Percentiles rank a stretch among this genome's conserved stretches.
These are phyloP conservation scores for Sporodiniella umbellata DNA, from an alignment of 371 early-diverging fungal species.

Conservation along the genomic window DNA sequence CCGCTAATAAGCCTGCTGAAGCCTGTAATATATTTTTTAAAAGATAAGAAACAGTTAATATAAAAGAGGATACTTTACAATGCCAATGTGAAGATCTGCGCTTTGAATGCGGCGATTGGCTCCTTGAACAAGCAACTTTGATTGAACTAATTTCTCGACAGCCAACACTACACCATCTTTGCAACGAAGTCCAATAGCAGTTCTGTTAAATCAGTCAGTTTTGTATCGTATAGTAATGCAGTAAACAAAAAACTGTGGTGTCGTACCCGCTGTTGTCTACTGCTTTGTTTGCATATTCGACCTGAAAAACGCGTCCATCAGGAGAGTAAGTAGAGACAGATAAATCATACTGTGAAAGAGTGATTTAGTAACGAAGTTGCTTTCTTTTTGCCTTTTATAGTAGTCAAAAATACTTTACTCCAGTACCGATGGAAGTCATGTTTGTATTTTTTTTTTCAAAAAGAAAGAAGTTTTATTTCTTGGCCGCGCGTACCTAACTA, in stretches of 20 bases:
- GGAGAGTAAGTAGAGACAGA: conserved; percentile 97
- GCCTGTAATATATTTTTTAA: conserved; percentile 54
- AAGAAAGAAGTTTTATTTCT: background rate
- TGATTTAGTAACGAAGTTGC: background rate
- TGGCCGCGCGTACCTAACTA: conserved; percentile 26
- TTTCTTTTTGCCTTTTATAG: background rate
- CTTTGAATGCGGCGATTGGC: conserved; percentile 92
- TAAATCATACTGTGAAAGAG: conserved; percentile 82
- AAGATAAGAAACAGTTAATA: background rate
- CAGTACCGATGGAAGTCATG: conserved; percentile 73
- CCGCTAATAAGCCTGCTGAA: conserved; percentile 93
- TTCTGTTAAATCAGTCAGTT: conserved; percentile 53
- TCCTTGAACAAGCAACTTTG: conserved; percentile 90
- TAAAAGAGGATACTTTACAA: conserved; percentile 49
- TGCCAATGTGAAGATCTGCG: conserved; percentile 90
- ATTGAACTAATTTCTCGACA: conserved; percentile 92
- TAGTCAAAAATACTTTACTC: conserved; percentile 41
- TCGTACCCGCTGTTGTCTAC: conserved; percentile 98
- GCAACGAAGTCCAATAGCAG: conserved; percentile 90
- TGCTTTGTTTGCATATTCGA: conserved; percentile 97
- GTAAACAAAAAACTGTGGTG: background rate
- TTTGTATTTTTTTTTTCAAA: background rate
- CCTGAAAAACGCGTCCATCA: conserved; percentile 98
- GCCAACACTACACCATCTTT: conserved; percentile 96
- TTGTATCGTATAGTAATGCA: background rate